phyloP scores from a whole-genome alignment of 352 stramenopile genomes.

The Globisporangium ultimum region DNA sequence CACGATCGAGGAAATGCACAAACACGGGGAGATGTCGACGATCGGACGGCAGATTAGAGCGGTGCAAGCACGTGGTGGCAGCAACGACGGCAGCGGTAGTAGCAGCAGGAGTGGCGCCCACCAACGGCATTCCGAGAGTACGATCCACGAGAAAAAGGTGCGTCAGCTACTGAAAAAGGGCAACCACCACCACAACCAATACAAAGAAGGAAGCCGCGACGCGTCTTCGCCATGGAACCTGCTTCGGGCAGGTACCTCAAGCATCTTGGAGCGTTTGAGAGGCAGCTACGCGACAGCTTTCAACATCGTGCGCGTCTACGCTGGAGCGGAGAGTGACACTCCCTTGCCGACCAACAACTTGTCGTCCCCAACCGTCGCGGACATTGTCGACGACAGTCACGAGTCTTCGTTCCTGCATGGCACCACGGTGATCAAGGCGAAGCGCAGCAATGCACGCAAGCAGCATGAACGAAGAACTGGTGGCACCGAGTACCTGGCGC shows the following conservation, averaged over 20 bases:
- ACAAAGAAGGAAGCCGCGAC: not conserved
- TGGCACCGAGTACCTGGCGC: slow-evolving; percentile 10
- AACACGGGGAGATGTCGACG: not conserved
- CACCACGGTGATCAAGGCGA: slow-evolving; percentile 7
- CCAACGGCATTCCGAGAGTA: slow-evolving; percentile 20
- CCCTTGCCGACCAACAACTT: not conserved
- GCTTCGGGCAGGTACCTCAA: not conserved
- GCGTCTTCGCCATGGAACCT: not conserved
- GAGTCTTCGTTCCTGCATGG: not conserved
- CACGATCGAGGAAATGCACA: slow-evolving; percentile 38
- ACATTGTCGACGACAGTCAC: not conserved
- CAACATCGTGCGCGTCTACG: slow-evolving; percentile 10
- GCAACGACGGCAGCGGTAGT: too few relatives aligned
- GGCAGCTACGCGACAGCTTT: slow-evolving; percentile 4
- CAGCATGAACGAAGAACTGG: slow-evolving; percentile 3
- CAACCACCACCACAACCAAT: not conserved
- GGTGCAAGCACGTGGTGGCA: not conserved
- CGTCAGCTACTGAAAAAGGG: slow-evolving; percentile 34
- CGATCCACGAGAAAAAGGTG: slow-evolving; percentile 39
- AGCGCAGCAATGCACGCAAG: not conserved
- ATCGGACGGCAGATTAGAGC: too few relatives aligned
- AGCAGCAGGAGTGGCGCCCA: not conserved
- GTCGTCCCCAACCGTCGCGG: not conserved
- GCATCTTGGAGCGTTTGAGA: not conserved
- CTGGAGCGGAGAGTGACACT: not conserved